Evolutionary conservation across 768 basidiomycete genomes (phyloP).

Genomic region (Mycena floridula): DNA sequence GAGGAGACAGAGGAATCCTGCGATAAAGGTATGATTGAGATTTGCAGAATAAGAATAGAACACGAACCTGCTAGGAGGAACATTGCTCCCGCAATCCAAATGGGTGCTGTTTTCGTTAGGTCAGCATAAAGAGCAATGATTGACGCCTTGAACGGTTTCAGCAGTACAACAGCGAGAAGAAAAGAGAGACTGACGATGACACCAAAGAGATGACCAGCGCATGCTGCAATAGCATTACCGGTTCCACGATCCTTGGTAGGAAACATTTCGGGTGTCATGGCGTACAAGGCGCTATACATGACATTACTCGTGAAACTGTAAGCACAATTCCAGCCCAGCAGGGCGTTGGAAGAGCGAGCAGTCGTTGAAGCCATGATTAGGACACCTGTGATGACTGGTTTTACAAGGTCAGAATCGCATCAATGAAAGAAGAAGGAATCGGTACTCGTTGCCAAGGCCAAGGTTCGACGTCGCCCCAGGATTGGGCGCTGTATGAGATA

Average conservation of each 20-base stretch:
- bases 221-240: constrained; percentile 59
- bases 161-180: background rate
- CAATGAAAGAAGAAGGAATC: constrained; percentile 16
- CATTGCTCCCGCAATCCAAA: constrained; percentile 64
- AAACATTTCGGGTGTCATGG: constrained; percentile 66
- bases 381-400: constrained; percentile 61
- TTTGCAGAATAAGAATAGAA: background rate
- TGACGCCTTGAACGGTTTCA: constrained; percentile 42
- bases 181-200: constrained; percentile 44
- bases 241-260: constrained; percentile 70
- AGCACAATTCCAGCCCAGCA: constrained; percentile 78
- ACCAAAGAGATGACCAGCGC: constrained; percentile 58
- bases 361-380: constrained; percentile 75
- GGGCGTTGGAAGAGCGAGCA: constrained; percentile 54
- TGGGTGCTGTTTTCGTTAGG: constrained; percentile 56
- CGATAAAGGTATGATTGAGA: background rate
- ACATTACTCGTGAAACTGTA: constrained; percentile 61
- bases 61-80: constrained; percentile 48
- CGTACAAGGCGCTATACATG: constrained; percentile 75
- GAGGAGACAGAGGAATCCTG: constrained; percentile 39
- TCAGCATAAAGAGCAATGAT: constrained; percentile 69
- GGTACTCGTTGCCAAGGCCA: constrained; percentile 30
- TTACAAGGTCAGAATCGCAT: constrained; percentile 8
- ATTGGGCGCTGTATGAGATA: constrained; percentile 60
- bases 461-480: constrained; percentile 61